Conservation (phyloP, 345 rosid species). For the Acer yangbiense region DNA sequence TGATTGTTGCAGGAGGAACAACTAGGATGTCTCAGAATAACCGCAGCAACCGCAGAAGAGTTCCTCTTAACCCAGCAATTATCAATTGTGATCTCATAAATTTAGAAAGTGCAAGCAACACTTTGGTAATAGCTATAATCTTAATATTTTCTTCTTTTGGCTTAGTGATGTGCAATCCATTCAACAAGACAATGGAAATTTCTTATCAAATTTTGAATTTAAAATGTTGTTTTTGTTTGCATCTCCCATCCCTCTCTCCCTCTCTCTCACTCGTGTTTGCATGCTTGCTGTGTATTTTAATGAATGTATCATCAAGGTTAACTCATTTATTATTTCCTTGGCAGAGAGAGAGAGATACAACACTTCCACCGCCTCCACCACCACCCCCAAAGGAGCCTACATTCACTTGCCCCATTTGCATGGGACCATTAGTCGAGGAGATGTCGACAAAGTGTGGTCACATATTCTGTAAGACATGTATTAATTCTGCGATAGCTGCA, state of each 20-base stretch:
- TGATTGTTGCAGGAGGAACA: constrained; percentile 30
- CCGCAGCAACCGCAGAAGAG: constrained; percentile 48
- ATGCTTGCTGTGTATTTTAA: neutral
- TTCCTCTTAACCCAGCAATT: constrained; percentile 27
- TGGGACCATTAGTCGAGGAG: constrained; percentile 76
- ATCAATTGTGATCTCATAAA: constrained; percentile 27
- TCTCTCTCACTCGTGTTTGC: neutral
- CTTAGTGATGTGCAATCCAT: neutral
- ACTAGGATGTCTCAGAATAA: constrained; percentile 30
- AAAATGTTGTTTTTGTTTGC: neutral
- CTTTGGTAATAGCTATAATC: constrained; percentile 36
- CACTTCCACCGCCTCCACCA: constrained; percentile 28
- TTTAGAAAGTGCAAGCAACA: constrained; percentile 45
- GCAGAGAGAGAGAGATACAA: constrained; percentile 37
- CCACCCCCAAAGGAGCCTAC: constrained; percentile 67
- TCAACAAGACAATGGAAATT: neutral
- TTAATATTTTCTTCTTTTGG: neutral
- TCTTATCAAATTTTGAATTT: neutral
- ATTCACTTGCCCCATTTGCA: constrained; percentile 89
- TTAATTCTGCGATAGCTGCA: constrained; percentile 51
- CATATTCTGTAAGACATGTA: constrained; percentile 83
- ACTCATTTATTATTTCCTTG: neutral
- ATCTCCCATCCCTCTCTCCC: neutral
- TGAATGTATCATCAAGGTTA: neutral
- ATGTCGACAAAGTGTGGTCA: constrained; percentile 95